Evolutionary conservation across 176 grass and related monocot species (phyloP), one percentile per base, ranked within the genome.

Genomic region (Tillandsia fasciculata): DNA sequence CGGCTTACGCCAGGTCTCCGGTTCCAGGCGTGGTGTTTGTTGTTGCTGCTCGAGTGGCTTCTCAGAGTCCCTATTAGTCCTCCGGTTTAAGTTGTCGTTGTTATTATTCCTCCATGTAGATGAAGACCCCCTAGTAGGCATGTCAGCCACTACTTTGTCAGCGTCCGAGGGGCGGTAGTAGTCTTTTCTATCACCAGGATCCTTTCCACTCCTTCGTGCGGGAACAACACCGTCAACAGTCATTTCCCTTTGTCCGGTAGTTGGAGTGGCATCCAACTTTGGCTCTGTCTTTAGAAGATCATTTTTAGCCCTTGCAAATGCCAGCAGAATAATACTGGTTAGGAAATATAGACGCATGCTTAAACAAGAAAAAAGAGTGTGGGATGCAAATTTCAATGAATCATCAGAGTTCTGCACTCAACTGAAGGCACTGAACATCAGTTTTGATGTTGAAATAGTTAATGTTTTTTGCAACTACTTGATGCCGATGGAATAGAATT

Each of bases 1-100:
- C 14, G 90, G 90, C 64, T 99, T 99, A 68, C 90, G 95, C 95
- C 95, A 99, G 64, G 82, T 90, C 65, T 93, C 87, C 68, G 90
- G 82, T 53, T 90, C 87, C 59, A 72, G 74, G 6, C 82, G 74
- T 69, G 52, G 86, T 74, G 5, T 4, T 42, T 42, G 33, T 42
- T 42, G 33, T 42, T 42, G 33, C 33, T 82, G 90, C 64, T 97
- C 89, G 50, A 73, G 77, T 61, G 61, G 48, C 56, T 84, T 87
- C 74, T 83, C 90, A 56, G 72, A 64, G 67, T 88, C 87, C 78
- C 78, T 80, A 59, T 65, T 53, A 51, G 67, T 70, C 68, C 75
- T 89, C 67, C 77, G 64, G 50, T 52, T 84, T 48, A 42, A 42
- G 33, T 7, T 6, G 33, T 42, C 33, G 3, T 42, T 42, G 33